Evolutionary conservation across 768 basidiomycete species (phyloP).

Genomic region (Sarcodon aspratus): DNA sequence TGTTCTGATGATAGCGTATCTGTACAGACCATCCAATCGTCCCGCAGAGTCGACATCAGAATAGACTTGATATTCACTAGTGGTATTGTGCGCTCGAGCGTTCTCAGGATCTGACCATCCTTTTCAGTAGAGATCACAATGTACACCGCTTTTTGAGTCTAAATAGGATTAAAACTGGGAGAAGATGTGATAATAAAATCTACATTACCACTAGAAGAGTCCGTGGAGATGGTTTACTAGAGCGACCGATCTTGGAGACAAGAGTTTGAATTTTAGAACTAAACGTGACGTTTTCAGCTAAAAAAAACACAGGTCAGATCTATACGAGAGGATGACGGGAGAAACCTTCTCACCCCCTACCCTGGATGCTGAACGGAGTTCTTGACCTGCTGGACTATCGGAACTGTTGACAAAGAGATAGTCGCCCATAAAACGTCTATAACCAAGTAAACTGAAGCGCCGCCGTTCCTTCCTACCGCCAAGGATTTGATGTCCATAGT

Average conservation of each 20-base stretch:
- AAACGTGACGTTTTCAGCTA: constrained; percentile 74
- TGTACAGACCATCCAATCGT: constrained; percentile 82
- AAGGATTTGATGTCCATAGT: constrained; percentile 89
- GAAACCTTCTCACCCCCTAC: constrained; percentile 48
- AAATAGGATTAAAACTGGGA: neutral
- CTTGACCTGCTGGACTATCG: constrained; percentile 63
- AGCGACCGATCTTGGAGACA: constrained; percentile 75
- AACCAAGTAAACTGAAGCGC: constrained; percentile 87
- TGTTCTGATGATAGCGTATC: neutral
- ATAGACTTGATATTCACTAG: constrained; percentile 81
- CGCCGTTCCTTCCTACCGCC: constrained; percentile 89
- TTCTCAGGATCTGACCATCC: constrained; percentile 45
- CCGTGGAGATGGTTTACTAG: constrained; percentile 86
- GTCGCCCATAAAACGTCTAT: constrained; percentile 92
- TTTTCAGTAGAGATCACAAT: constrained; percentile 53
- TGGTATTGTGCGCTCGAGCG: constrained; percentile 80
- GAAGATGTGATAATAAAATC: neutral
- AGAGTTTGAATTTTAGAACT: constrained; percentile 74
- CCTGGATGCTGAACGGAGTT: constrained; percentile 60
- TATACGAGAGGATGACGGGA: neutral
- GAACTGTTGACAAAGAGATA: constrained; percentile 81
- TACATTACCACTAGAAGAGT: constrained; percentile 76
- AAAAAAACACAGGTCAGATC: constrained; percentile 1
- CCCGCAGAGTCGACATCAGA: constrained; percentile 77
- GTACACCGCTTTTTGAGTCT: constrained; percentile 84